Base-by-base conservation (phyloP, 106 monocot species). In the Gastrodia elata region DNA sequence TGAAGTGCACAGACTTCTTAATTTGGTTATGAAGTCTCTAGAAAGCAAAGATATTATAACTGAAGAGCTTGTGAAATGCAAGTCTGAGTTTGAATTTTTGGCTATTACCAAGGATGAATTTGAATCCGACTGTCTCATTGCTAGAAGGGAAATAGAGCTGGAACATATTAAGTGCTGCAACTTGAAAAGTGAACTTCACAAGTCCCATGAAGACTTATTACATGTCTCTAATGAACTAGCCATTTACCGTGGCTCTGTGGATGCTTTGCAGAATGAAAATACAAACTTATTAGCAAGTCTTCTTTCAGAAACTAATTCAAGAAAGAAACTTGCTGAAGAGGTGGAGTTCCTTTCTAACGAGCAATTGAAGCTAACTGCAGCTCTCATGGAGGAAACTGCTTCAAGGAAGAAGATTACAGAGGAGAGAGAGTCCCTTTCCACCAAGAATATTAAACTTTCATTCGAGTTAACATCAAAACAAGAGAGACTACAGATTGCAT, bases 61-160 rank as follows among this genome's bases (percentile, higher is more conserved):
- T 75, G 44, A 81, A 73, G 88, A 93, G 71, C 91, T 98, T 73
- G 40, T 61, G 15, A 46, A 82, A 18, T 90, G 86, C 81, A 90
- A 70, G 73, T 70, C 52, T 73, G 77, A 85, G 68, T 79, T 92
- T 11, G 73, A 79, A 71, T 75, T 56, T 20, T 33, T 76, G 40
- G 20, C 67, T 39, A 76, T 41, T 71, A 75, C 26, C 38, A 98
- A 91, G 33, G 82, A 87, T 55, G 83, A 90, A 78, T 64, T 88
- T 22, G 82, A 83, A 70, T 35, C n/a, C 36, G 35, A 44, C 26
- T 77, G 65, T 46, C 20, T 76, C 68, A 80, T 77, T 43, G 73
- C 64, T 39, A 73, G 44, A 73, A 78, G 70, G 36, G 84, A 89
- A 67, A 65, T 87, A 44, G 81, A 80, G 49, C 41, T 56, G 68